Percentiles rank a stretch among this genome's conserved stretches.
phyloP scores from a whole-genome alignment of 2,329 filamentous ascomycete species.

The Aspergillus proliferans region DNA sequence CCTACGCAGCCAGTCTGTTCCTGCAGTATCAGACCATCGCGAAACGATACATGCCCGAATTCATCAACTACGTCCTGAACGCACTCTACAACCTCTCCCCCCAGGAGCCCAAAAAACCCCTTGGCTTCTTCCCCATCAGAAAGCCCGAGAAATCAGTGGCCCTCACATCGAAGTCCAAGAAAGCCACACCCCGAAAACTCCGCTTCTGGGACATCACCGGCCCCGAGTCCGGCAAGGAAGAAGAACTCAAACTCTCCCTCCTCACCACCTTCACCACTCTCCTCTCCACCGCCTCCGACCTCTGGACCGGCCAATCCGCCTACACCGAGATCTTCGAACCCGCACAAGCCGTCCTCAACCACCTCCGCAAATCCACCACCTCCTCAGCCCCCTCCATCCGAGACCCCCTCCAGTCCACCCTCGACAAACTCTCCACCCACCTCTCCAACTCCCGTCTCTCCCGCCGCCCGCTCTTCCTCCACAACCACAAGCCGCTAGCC shows the following conservation, averaged over 20 bases:
- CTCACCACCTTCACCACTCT: constrained; percentile 59
- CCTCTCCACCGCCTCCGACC: constrained; percentile 60
- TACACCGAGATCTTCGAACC: constrained; percentile 76
- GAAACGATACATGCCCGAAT: constrained; percentile 83
- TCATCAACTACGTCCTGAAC: constrained; percentile 74
- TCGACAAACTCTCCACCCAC: constrained; percentile 33
- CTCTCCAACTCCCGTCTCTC: constrained; percentile 56
- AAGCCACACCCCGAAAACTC: constrained; percentile 46
- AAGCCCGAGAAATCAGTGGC: constrained; percentile 49
- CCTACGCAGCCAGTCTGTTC: constrained; percentile 70
- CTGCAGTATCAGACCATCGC: constrained; percentile 77
- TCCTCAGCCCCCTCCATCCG: constrained; percentile 36
- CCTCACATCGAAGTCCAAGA: constrained; percentile 28
- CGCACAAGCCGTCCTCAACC: constrained; percentile 51
- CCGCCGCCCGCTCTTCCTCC: constrained; percentile 76
- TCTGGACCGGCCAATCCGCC: constrained; percentile 67
- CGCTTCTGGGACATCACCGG: constrained; percentile 52
- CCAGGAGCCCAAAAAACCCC: constrained; percentile 38
- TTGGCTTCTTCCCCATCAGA: constrained; percentile 58
- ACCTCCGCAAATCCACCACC: constrained; percentile 52
- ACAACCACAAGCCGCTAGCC: constrained; percentile 79
- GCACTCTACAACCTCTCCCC: constrained; percentile 64
- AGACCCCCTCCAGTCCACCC: constrained; percentile 23
- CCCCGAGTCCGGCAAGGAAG: constrained; percentile 16
- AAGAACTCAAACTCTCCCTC: constrained; percentile 53